phyloP scores from a whole-genome alignment of 176 grass and related monocot species.

The Poa annua region DNA sequence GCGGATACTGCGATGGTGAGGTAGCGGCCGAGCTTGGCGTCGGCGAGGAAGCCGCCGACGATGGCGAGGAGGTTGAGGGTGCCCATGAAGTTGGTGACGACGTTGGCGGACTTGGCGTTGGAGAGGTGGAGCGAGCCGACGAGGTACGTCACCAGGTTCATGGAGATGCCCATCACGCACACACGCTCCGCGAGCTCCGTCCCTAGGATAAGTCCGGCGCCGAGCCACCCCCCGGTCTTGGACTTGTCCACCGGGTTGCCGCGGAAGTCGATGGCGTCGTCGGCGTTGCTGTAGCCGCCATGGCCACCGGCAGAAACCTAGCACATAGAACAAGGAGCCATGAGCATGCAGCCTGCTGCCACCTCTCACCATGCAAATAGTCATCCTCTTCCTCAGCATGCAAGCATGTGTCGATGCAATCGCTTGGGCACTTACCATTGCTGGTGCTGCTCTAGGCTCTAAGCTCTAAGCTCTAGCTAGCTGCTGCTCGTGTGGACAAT shows the following conservation, averaged over 20 bases:
- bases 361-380: background rate
- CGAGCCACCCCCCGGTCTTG: conserved; percentile 82
- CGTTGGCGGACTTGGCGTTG: conserved; percentile 64
- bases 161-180: conserved; percentile 76
- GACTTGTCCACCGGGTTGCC: conserved; percentile 77
- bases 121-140: conserved; percentile 59
- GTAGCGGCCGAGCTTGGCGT: conserved; percentile 76
- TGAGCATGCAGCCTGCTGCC: background rate
- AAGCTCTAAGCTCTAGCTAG: background rate
- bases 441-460: background rate
- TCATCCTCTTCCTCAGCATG: background rate
- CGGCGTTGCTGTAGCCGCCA: conserved; percentile 36
- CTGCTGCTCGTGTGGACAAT: background rate
- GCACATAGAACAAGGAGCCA: background rate
- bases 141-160: conserved; percentile 79
- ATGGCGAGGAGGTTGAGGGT: conserved; percentile 69
- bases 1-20: conserved; percentile 62
- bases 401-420: background rate
- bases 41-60: conserved; percentile 72
- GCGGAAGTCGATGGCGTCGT: conserved; percentile 58
- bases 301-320: conserved; percentile 62
- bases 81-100: conserved; percentile 80
- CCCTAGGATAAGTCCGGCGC: conserved; percentile 75
- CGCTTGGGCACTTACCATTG: conserved; percentile 14
- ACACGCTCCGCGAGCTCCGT: conserved; percentile 81